Evolutionary conservation across 805 yeast genomes (phyloP).

Genomic region (Candida nitratophila): DNA sequence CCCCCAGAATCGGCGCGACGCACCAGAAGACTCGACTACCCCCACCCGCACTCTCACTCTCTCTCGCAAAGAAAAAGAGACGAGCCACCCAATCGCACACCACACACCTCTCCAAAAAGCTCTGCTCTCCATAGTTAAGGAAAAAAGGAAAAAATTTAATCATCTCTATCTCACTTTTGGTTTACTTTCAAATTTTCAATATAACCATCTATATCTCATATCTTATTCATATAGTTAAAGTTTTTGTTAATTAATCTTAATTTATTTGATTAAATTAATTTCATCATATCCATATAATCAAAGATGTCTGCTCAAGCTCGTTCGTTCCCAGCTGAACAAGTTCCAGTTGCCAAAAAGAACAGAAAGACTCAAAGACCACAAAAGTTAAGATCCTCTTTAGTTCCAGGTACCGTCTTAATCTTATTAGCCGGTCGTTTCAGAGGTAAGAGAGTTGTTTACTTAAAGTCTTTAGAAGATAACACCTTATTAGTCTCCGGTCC

Average conservation of each 20-base stretch:
- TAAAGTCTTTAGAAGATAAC: slow-evolving; percentile 96
- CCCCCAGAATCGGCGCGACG: too few relatives aligned
- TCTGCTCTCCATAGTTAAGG: too few relatives aligned
- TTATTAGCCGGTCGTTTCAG: slow-evolving; percentile 99
- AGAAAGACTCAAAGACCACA: slow-evolving; percentile 93
- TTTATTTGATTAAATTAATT: background rate
- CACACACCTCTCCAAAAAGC: too few relatives aligned
- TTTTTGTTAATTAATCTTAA: background rate
- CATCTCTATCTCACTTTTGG: too few relatives aligned
- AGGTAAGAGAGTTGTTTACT: slow-evolving; percentile 99
- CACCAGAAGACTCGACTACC: too few relatives aligned
- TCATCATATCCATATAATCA: background rate
- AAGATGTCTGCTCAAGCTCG: slow-evolving; percentile 26
- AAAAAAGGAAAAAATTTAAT: too few relatives aligned
- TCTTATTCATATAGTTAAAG: background rate
- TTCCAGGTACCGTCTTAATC: slow-evolving; percentile 51
- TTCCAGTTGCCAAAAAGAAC: slow-evolving; percentile 78
- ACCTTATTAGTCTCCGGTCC: slow-evolving; percentile 97
- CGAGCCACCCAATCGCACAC: too few relatives aligned
- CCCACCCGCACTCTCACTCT: too few relatives aligned
- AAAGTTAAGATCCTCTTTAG: slow-evolving; percentile 74
- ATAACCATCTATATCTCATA: too few relatives aligned
- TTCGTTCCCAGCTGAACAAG: slow-evolving; percentile 91
- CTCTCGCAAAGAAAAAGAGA: too few relatives aligned
- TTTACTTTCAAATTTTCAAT: too few relatives aligned